phyloP scores from a whole-genome alignment of 2,329 filamentous ascomycete genomes.

The Beauveria asiatica region DNA sequence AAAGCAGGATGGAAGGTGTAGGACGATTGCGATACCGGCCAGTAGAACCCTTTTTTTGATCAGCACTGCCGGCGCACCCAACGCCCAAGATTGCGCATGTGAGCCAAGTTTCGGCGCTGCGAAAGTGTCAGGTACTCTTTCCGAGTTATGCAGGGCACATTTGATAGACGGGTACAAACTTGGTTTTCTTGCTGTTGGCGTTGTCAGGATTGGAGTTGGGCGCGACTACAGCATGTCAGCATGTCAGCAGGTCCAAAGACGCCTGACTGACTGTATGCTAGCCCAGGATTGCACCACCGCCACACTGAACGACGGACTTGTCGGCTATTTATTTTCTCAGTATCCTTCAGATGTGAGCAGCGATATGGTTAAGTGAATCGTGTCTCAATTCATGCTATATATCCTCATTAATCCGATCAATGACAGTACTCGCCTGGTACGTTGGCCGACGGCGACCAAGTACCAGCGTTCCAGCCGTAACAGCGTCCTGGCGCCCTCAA shows the following conservation, averaged over 20 bases:
- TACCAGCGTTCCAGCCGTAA: too few species aligned
- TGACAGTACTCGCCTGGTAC: too few species aligned
- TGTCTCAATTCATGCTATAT: too few species aligned
- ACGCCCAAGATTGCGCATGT: neutral
- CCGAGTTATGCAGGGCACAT: neutral
- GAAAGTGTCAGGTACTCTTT: neutral
- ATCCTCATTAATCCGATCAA: too few species aligned
- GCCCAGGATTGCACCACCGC: too few species aligned
- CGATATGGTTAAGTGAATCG: too few species aligned
- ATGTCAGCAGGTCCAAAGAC: neutral
- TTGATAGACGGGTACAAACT: neutral
- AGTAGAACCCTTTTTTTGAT: neutral
- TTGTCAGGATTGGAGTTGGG: neutral
- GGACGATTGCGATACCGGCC: neutral
- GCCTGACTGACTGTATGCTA: neutral
- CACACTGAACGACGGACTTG: neutral
- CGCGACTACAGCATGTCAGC: neutral
- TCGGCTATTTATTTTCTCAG: too few species aligned
- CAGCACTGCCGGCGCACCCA: neutral
- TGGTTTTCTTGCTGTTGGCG: neutral
- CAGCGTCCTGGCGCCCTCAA: too few species aligned
- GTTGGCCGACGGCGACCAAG: too few species aligned
- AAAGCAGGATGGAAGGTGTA: too few species aligned
- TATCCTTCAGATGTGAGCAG: too few species aligned
- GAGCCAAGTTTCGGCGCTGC: neutral